These are phyloP conservation scores for Astrephomene gubernaculifera DNA, from an alignment of 139 green algal genomes.

Conservation along the genomic window DNA sequence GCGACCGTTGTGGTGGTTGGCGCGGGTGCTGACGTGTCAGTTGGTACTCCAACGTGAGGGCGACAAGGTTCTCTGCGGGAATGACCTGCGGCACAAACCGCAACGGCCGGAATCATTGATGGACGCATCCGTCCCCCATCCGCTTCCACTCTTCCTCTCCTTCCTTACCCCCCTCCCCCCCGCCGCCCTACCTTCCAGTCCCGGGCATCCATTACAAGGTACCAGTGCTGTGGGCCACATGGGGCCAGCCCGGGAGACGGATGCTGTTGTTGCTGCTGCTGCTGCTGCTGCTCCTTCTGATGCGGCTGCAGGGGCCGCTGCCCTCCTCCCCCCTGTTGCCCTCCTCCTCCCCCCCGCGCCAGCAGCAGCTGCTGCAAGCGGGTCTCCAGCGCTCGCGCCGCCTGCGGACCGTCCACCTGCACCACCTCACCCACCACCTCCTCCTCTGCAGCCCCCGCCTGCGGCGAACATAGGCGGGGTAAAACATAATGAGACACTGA, in stretches of 20 bases:
- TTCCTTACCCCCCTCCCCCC: neutral
- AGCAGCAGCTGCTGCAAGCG: neutral
- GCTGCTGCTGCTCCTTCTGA: neutral
- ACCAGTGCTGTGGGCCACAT: too few species aligned
- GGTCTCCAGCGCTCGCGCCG: constrained; percentile 3
- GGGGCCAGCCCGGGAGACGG: neutral
- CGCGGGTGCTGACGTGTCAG: constrained; percentile 56
- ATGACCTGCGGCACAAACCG: constrained; percentile 75
- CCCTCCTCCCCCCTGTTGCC: too few species aligned
- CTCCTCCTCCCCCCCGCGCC: too few species aligned
- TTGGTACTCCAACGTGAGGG: too few species aligned
- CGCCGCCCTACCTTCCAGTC: constrained; percentile 69
- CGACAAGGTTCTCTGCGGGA: constrained; percentile 95
- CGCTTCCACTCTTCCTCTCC: neutral
- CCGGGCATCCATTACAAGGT: constrained; percentile 63
- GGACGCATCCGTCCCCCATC: neutral
- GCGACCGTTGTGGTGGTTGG: neutral
- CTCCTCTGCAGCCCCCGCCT: neutral
- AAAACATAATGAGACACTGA: neutral
- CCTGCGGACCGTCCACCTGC: constrained; percentile 10
- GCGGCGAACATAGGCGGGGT: neutral
- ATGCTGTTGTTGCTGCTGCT: constrained; percentile 12
- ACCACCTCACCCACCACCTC: constrained; percentile 38
- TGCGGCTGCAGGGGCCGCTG: neutral
- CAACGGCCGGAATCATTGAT: neutral